A percentile compares a stretch with the other conserved stretches of the same genome.
These are phyloP conservation scores for Drechslerella coelobrocha DNA, from an alignment of 2,329 filamentous ascomycete species.

Conservation along the genomic window DNA sequence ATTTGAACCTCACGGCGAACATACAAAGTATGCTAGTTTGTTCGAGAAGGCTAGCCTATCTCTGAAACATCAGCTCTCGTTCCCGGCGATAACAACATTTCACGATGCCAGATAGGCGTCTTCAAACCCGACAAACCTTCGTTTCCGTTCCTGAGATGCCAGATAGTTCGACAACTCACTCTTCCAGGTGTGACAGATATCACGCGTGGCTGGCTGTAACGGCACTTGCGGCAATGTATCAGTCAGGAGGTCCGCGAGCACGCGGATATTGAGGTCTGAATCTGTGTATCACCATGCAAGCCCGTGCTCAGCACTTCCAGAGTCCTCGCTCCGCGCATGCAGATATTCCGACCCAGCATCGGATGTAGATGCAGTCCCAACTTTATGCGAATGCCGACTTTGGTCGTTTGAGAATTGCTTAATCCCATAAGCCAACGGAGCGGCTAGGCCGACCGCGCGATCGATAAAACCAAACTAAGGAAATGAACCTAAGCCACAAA, in stretches of 20 bases:
- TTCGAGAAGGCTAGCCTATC: neutral
- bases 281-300: slow-evolving; percentile 5
- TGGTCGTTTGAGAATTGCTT: neutral
- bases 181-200: neutral
- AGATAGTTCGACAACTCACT: neutral
- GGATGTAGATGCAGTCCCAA: neutral
- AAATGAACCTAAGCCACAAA: slow-evolving; percentile 30
- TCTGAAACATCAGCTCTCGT: neutral
- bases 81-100: too few species aligned
- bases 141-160: too few species aligned
- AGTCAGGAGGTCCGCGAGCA: neutral
- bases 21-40: neutral
- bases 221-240: neutral
- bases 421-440: neutral
- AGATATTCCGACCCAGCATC: neutral
- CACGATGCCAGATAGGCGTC: neutral
- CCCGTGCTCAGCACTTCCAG: neutral
- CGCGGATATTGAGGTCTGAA: neutral
- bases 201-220: slow-evolving; percentile 1
- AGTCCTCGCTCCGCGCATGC: neutral
- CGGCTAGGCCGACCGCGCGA: neutral
- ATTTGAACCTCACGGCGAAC: neutral
- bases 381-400: neutral
- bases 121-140: too few species aligned
- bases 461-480: slow-evolving; percentile 1